These are phyloP conservation scores for Fusarium keratoplasticum DNA, from an alignment of 2,329 filamentous ascomycete genomes.

Conservation along the genomic window DNA sequence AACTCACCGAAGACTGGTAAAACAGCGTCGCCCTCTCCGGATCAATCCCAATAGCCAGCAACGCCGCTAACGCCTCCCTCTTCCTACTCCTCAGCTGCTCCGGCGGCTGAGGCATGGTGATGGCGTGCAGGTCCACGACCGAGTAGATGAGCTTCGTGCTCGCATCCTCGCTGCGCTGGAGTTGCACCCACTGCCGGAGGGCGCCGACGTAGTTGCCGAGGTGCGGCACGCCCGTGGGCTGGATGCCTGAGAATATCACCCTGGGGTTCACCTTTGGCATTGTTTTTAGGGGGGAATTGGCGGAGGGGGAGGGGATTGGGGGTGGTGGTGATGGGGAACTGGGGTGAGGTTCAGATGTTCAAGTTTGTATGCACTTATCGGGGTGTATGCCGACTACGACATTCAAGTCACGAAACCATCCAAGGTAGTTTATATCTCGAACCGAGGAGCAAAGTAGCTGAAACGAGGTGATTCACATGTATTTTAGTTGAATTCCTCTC, in stretches of 20 bases:
- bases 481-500: neutral
- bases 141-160: slow-evolving; percentile 79
- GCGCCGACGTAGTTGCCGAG: slow-evolving; percentile 96
- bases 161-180: slow-evolving; percentile 73
- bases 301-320: neutral
- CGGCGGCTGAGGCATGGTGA: slow-evolving; percentile 80
- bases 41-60: slow-evolving; percentile 87
- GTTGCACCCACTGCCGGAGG: slow-evolving; percentile 83
- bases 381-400: slow-evolving; percentile 4
- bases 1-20: slow-evolving; percentile 78
- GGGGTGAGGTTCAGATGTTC: slow-evolving; percentile 7
- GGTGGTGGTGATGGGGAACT: neutral
- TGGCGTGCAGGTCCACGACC: slow-evolving; percentile 92
- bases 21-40: slow-evolving; percentile 84
- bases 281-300: neutral
- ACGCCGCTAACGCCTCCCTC: slow-evolving; percentile 79
- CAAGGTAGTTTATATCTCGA: neutral
- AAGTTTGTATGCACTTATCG: slow-evolving; percentile 42
- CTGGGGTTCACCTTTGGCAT: slow-evolving; percentile 41
- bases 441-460: too few relatives aligned
- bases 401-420: neutral
- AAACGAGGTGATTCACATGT: neutral
- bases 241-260: slow-evolving; percentile 93
- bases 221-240: slow-evolving; percentile 94
- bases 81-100: slow-evolving; percentile 71